Evolutionary conservation across 805 yeast species (phyloP).

Genomic region (Kodamaea neixiangensis): DNA sequence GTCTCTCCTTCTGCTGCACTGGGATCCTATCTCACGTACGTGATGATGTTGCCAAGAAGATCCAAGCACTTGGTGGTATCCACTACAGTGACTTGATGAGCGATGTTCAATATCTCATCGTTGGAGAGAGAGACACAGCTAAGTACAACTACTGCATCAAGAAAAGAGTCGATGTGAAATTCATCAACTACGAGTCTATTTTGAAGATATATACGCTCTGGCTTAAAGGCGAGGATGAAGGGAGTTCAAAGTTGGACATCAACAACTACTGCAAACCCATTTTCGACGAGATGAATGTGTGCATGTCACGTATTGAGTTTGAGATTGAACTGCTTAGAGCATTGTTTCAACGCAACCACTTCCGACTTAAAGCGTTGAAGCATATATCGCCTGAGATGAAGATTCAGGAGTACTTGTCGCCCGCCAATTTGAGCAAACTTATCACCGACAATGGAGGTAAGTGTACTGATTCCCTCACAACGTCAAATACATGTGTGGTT

Average conservation of each 20-base stretch:
- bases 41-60: constrained; percentile 45
- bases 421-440: constrained; percentile 31
- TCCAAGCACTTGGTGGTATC: constrained; percentile 60
- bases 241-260: constrained; percentile 19
- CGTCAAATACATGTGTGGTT: constrained; percentile 45
- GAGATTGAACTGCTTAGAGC: constrained; percentile 14
- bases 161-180: constrained; percentile 55
- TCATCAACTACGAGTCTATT: constrained; percentile 52
- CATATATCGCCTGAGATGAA: constrained; percentile 12
- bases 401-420: constrained; percentile 23
- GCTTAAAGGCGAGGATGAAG: constrained; percentile 50
- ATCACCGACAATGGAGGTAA: constrained; percentile 51
- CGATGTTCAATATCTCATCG: constrained; percentile 58
- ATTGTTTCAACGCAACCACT: constrained; percentile 21
- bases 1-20: constrained; percentile 58
- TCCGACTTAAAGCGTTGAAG: constrained; percentile 22
- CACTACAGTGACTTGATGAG: constrained; percentile 59
- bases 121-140: constrained; percentile 58
- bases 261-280: constrained; percentile 36
- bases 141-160: constrained; percentile 54
- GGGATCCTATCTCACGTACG: constrained; percentile 45
- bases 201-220: constrained; percentile 49
- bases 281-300: constrained; percentile 47
- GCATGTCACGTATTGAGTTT: constrained; percentile 42
- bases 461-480: constrained; percentile 51